Evolutionary conservation across 2,329 filamentous ascomycete species (phyloP).

Genomic region (Clarireedia hainanense): DNA sequence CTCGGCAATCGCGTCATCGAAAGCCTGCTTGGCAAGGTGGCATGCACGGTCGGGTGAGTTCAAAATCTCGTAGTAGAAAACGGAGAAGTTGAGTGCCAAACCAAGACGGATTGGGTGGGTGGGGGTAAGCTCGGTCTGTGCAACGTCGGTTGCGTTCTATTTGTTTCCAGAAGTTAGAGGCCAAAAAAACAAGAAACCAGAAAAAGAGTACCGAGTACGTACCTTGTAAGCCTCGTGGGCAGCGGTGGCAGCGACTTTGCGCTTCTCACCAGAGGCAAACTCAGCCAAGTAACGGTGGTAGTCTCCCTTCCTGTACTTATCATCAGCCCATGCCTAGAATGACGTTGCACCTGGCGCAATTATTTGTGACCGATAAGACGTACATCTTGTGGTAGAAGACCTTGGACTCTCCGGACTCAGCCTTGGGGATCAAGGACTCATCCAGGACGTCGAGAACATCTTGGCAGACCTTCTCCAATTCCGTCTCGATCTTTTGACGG

Average conservation of each 20-base stretch:
- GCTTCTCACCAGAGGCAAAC: slow-evolving; percentile 88
- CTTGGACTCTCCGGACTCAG: slow-evolving; percentile 95
- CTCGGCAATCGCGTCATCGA: slow-evolving; percentile 95
- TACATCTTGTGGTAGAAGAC: slow-evolving; percentile 99
- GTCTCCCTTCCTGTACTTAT: slow-evolving; percentile 73
- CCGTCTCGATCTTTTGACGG: slow-evolving; percentile 95
- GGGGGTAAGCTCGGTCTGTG: slow-evolving; percentile 92
- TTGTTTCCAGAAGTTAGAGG: slow-evolving; percentile 14
- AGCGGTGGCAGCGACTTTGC: slow-evolving; percentile 77
- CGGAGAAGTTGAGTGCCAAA: slow-evolving; percentile 97
- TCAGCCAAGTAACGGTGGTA: slow-evolving; percentile 94
- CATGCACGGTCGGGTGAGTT: slow-evolving; percentile 97
- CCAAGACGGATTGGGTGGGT: slow-evolving; percentile 98
- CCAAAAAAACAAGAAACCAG: not conserved
- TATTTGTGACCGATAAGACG: slow-evolving; percentile 33
- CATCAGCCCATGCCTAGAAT: slow-evolving; percentile 10
- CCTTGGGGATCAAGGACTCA: slow-evolving; percentile 88
- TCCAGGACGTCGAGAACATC: slow-evolving; percentile 95
- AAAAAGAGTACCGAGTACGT: slow-evolving; percentile 22
- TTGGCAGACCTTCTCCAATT: slow-evolving; percentile 97
- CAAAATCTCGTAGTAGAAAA: slow-evolving; percentile 99
- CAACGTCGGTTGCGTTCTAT: slow-evolving; percentile 93
- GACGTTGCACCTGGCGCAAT: slow-evolving; percentile 8
- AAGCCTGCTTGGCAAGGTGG: slow-evolving; percentile 98
- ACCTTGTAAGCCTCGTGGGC: slow-evolving; percentile 98